Evolutionary conservation across 257 asterid species (phyloP).

Genomic region (Nicotiana otophora): DNA sequence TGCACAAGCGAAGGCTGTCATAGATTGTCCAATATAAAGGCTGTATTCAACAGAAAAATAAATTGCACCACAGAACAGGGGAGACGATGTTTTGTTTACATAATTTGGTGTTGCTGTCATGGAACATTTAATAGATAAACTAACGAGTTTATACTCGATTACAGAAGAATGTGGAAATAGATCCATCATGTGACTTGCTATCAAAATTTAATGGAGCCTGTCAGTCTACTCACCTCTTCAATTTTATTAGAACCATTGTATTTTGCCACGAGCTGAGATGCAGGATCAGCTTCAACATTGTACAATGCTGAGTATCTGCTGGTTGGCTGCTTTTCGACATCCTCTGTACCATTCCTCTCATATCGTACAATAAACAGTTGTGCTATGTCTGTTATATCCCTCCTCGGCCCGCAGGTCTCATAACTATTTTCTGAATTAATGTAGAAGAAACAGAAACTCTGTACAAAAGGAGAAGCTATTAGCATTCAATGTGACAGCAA

Average conservation of each 20-base stretch:
- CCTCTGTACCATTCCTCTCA: constrained; percentile 52
- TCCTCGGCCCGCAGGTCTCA: constrained; percentile 88
- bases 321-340: constrained; percentile 40
- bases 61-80: background rate
- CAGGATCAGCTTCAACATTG: constrained; percentile 70
- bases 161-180: background rate
- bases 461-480: constrained; percentile 26
- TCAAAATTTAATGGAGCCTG: background rate
- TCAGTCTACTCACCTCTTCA: constrained; percentile 50
- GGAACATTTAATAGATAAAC: background rate
- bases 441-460: constrained; percentile 90
- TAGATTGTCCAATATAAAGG: background rate
- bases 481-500: constrained; percentile 14
- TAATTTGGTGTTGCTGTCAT: background rate
- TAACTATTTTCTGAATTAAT: constrained; percentile 80
- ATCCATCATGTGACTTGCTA: constrained; percentile 4
- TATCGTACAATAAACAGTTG: constrained; percentile 74
- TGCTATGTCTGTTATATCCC: constrained; percentile 55
- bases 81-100: background rate
- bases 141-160: background rate
- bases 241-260: constrained; percentile 76
- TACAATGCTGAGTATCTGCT: constrained; percentile 49
- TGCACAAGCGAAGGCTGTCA: background rate
- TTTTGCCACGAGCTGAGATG: constrained; percentile 83
- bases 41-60: background rate